Conservation (phyloP, 2,329 filamentous ascomycete genomes). For the Ambrosiella beaveri region DNA sequence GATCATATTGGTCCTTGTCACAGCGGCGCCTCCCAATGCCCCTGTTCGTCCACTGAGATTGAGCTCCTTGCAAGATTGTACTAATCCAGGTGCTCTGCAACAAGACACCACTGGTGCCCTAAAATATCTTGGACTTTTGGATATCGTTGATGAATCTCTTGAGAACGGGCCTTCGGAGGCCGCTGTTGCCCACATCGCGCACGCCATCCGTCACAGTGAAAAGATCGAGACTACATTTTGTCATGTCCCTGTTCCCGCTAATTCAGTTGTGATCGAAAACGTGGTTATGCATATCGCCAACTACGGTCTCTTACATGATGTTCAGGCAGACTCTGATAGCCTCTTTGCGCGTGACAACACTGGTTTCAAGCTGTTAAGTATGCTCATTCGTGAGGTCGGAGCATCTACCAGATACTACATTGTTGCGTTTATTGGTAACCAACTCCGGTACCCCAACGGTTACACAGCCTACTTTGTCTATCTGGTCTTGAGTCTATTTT, state of each 20-base stretch:
- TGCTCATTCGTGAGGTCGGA: slow-evolving; percentile 56
- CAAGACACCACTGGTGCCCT: slow-evolving; percentile 44
- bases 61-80: slow-evolving; percentile 34
- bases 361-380: slow-evolving; percentile 56
- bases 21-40: slow-evolving; percentile 58
- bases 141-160: slow-evolving; percentile 41
- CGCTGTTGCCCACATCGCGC: slow-evolving; percentile 57
- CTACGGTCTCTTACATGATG: slow-evolving; percentile 43
- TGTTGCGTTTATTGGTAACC: slow-evolving; percentile 70
- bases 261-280: slow-evolving; percentile 58
- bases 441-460: slow-evolving; percentile 75
- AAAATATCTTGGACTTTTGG: slow-evolving; percentile 36
- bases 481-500: slow-evolving; percentile 69
- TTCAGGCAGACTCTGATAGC: slow-evolving; percentile 33
- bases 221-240: slow-evolving; percentile 45
- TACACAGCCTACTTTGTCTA: slow-evolving; percentile 90
- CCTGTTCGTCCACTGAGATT: neutral
- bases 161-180: slow-evolving; percentile 50
- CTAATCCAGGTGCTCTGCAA: slow-evolving; percentile 51
- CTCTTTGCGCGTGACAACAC: slow-evolving; percentile 27
- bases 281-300: slow-evolving; percentile 70
- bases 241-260: slow-evolving; percentile 48
- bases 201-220: slow-evolving; percentile 44
- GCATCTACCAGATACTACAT: slow-evolving; percentile 74
- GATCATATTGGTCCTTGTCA: slow-evolving; percentile 73